Base-by-base conservation (phyloP, 768 basidiomycete species). In the Naganishia onofrii region DNA sequence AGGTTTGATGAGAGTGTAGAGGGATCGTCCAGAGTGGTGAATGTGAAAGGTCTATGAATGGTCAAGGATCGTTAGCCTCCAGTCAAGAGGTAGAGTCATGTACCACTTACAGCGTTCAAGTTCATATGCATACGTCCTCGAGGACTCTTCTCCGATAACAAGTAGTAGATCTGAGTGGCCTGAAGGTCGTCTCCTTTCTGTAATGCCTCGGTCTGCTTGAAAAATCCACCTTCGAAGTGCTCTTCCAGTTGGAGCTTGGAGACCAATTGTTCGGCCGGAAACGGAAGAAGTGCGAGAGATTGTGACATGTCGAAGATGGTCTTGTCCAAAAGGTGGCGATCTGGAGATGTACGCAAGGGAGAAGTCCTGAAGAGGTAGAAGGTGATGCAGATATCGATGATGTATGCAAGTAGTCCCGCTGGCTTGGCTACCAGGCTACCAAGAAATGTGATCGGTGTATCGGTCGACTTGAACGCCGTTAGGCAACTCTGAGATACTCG, bases 11-110 rank as follows among this genome's bases (percentile, higher is more conserved):
- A 87, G 81, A 0, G 84, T 85, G 76, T 86, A 86, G 56, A 83
- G 82, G 0, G 84, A 84, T 10, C 85, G 82, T 13, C 86, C 86
- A 52, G 84, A 82, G 71, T 86, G 85, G 42, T 83, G 82, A 26
- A 84, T 80, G 72, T 86, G 85, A 76, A 84, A 84, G 4, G 85
- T 86, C 85, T 86, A 64, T 19, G 28, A 15, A 38, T 23, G 55
- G 21, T 63, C 46, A 44, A 3, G 19, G 26, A 57, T 52, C 2
- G 34, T 28, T 7, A 26, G 31, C 9, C 7, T 7, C 6, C 6
- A 6, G 15, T 1, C 15, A 53, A 2, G 6, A 23, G 19, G 10
- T 26, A 51, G 28, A 17, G 2, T 8, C 28, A 23, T 2, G 48
- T 9, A 31, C 4, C 10, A 10, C 73, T 75, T 65, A 76, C 76